These are phyloP conservation scores for Torulaspora franciscae DNA, from an alignment of 805 yeast species.

Conservation along the genomic window DNA sequence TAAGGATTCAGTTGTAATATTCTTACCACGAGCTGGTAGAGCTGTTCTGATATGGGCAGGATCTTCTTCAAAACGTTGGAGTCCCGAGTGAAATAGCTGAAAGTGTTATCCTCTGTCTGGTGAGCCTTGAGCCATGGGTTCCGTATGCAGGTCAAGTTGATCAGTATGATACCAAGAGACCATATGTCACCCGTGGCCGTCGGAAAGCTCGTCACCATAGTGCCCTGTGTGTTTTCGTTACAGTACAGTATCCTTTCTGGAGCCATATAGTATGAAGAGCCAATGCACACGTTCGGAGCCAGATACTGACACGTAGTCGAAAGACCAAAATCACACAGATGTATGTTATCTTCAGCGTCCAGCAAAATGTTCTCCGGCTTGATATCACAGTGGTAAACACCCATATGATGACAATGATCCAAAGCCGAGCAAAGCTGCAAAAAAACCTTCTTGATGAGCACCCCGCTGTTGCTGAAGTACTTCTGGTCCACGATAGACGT, in stretches of 20 bases:
- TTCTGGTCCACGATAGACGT: slow-evolving; percentile 74
- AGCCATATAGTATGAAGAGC: slow-evolving; percentile 88
- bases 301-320: slow-evolving; percentile 58
- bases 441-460: slow-evolving; percentile 52
- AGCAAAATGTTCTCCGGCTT: slow-evolving; percentile 92
- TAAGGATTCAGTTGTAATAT: slow-evolving; percentile 35
- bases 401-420: slow-evolving; percentile 71
- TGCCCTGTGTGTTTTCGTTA: slow-evolving; percentile 24
- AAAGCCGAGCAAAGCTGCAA: slow-evolving; percentile 79
- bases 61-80: slow-evolving; percentile 55
- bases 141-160: slow-evolving; percentile 75
- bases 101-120: slow-evolving; percentile 54
- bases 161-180: slow-evolving; percentile 78
- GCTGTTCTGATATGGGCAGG: slow-evolving; percentile 64
- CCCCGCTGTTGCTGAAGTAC: slow-evolving; percentile 51
- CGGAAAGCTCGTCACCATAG: slow-evolving; percentile 40
- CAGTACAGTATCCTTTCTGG: slow-evolving; percentile 59
- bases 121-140: slow-evolving; percentile 90
- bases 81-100: slow-evolving; percentile 55
- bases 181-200: slow-evolving; percentile 79
- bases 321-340: slow-evolving; percentile 83
- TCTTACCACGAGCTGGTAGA: slow-evolving; percentile 46
- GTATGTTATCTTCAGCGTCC: slow-evolving; percentile 50
- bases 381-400: slow-evolving; percentile 89
- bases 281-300: slow-evolving; percentile 72